Percentiles rank a stretch among this genome's conserved stretches.
Evolutionary conservation across 2,329 filamentous ascomycete species (phyloP).

Genomic region (Neospermospora avenae): DNA sequence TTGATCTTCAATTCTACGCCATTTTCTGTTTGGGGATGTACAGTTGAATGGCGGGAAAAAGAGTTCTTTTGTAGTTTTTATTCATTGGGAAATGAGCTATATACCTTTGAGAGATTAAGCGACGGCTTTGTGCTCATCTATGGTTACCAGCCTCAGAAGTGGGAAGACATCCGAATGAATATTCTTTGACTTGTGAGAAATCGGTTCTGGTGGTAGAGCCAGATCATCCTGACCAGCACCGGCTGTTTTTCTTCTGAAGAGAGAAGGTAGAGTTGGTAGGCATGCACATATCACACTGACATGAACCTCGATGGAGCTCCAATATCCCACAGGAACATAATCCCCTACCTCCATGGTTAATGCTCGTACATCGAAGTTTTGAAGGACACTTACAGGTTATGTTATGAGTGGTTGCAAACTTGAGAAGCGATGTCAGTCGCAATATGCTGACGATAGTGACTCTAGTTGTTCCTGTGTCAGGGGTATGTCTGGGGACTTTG

Average conservation of each 20-base stretch:
- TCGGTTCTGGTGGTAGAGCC: background rate
- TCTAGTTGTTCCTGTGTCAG: background rate
- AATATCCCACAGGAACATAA: constrained; percentile 22
- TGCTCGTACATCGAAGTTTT: background rate
- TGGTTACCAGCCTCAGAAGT: background rate
- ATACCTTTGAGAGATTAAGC: background rate
- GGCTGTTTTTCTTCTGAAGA: constrained; percentile 4
- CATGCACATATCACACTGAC: constrained; percentile 25
- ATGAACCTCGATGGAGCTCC: constrained; percentile 25
- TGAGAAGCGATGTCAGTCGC: constrained; percentile 17
- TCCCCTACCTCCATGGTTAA: constrained; percentile 11
- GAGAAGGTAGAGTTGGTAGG: constrained; percentile 17
- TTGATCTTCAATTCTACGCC: too few species aligned
- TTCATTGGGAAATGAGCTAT: background rate
- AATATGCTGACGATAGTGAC: constrained; percentile 24
- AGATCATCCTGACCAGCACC: background rate
- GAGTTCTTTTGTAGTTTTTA: too few species aligned
- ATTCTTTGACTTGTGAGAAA: background rate
- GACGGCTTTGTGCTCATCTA: background rate
- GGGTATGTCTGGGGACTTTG: background rate
- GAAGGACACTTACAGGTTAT: constrained; percentile 14
- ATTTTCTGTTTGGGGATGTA: too few species aligned
- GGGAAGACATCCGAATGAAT: background rate
- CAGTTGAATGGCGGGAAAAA: too few species aligned
- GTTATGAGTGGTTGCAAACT: constrained; percentile 24